phyloP scores from a whole-genome alignment of 1,139 yeast genomes.

The Pichia sp. region DNA sequence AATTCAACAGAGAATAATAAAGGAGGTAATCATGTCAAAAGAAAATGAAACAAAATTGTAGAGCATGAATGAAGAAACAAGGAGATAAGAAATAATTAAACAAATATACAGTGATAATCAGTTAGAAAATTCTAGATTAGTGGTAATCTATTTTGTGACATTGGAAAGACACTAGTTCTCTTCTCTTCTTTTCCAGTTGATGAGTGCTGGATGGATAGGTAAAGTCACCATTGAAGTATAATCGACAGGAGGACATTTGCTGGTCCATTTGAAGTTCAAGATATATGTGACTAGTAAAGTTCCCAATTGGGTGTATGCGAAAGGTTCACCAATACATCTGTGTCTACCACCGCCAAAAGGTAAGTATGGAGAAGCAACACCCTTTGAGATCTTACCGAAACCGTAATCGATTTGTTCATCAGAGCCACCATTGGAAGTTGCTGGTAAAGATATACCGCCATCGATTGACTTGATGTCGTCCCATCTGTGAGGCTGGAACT shows the following conservation, averaged over 20 bases:
- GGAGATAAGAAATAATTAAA: conserved; percentile 4
- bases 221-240: conserved; percentile 91
- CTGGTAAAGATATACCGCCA: conserved; percentile 30
- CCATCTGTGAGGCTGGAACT: conserved; percentile 90
- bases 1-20: background rate
- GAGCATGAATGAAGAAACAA: background rate
- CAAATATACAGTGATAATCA: conserved; percentile 7
- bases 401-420: conserved; percentile 82
- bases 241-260: conserved; percentile 69
- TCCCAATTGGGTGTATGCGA: conserved; percentile 92
- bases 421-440: conserved; percentile 30
- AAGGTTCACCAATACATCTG: conserved; percentile 98
- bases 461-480: conserved; percentile 43
- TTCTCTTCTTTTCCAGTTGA: conserved; percentile 56
- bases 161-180: conserved; percentile 1
- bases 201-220: conserved; percentile 74
- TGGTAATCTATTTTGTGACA: background rate
- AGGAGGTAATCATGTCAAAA: background rate
- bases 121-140: background rate
- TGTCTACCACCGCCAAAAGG: conserved; percentile 99
- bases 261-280: conserved; percentile 72
- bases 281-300: conserved; percentile 73
- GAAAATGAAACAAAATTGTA: conserved; percentile 1
- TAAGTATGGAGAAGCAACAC: conserved; percentile 90
- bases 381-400: conserved; percentile 92